Percentiles rank a stretch among this genome's conserved stretches.
Conservation (phyloP, 2,329 filamentous ascomycete species). For the Coniochaeta pulveracea region DNA sequence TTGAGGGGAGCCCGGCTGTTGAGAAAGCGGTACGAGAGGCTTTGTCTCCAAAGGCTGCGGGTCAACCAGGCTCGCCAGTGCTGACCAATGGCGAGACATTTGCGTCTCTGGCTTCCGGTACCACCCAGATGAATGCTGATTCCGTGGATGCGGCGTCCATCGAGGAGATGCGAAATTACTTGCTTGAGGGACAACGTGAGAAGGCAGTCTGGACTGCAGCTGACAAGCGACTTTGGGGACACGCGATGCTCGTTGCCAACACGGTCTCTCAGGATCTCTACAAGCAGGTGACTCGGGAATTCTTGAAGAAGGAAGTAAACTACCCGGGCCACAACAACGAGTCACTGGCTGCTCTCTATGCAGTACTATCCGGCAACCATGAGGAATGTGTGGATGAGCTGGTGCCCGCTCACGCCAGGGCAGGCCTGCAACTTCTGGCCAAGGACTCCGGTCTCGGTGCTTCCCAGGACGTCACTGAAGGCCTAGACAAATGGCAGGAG, state of each 20-base stretch:
- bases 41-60: slow-evolving; percentile 48
- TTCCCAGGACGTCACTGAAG: slow-evolving; percentile 65
- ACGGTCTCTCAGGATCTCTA: slow-evolving; percentile 72
- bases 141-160: slow-evolving; percentile 58
- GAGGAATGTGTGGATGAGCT: slow-evolving; percentile 95
- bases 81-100: slow-evolving; percentile 14
- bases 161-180: slow-evolving; percentile 58
- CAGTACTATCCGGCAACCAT: slow-evolving; percentile 84
- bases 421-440: slow-evolving; percentile 83
- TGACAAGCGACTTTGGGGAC: slow-evolving; percentile 90
- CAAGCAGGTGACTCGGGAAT: slow-evolving; percentile 90
- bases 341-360: slow-evolving; percentile 82
- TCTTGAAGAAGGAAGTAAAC: slow-evolving; percentile 90
- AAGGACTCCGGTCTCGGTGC: slow-evolving; percentile 51
- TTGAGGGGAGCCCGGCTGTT: slow-evolving; percentile 63
- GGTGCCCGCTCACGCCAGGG: slow-evolving; percentile 82
- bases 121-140: slow-evolving; percentile 31
- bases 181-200: slow-evolving; percentile 75
- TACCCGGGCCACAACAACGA: slow-evolving; percentile 69
- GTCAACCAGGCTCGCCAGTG: slow-evolving; percentile 13
- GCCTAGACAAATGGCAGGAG: slow-evolving; percentile 88
- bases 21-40: slow-evolving; percentile 66
- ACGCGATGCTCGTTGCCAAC: slow-evolving; percentile 81
- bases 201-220: slow-evolving; percentile 89
- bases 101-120: slow-evolving; percentile 13